Base-by-base conservation (phyloP, 1,284 basidiomycete species). In the Microbotryum scabiosae region DNA sequence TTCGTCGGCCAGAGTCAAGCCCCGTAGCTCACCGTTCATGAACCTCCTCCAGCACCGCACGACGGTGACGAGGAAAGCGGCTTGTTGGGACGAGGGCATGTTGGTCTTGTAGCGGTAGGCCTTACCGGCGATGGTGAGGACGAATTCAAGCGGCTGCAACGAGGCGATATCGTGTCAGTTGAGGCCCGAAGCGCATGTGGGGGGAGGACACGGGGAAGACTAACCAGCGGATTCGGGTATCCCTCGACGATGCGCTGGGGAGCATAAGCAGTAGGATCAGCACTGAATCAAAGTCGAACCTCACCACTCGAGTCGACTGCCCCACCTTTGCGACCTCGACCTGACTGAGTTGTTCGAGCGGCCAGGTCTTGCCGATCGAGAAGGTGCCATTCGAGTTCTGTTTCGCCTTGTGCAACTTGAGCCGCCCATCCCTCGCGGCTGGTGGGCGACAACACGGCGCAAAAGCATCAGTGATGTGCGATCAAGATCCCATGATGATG, bases 301-400 rank as follows among this genome's bases (percentile, higher is more conserved):
- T 20, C 18, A 51, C 23, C 49, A 52, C 46, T 9, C n/a, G 7
- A n/a, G 45, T 6, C 16, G 46, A 47, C 32, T 44, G 47, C 56
- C 85, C 73, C 73, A 91, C 91, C 70, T 80, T 81, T 43, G 84
- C 68, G 49, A 93, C 85, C 67, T 92, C 85, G 51, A 98, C 75
- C 41, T 78, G 84, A 58, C 86, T 81, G 66, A 98, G 80, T 73
- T 94, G 90, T 52, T 83, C 77, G 48, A 97, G 76, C 65, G 81
- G 83, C 96, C 96, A 99, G 10, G 93, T 92, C 79, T 99, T 99
- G 25, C 96, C 96, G 58, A 97, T 90, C 23, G 92, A 97, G 77
- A 96, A 98, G 0, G 88, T 85, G 45, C 89, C 88, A 72, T 97
- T 98, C 45, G 86, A 85, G 74, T 99, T 98, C 62, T 90, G 77